phyloP scores from a whole-genome alignment of 2,329 filamentous ascomycete species.

The Chaetomium sp. region DNA sequence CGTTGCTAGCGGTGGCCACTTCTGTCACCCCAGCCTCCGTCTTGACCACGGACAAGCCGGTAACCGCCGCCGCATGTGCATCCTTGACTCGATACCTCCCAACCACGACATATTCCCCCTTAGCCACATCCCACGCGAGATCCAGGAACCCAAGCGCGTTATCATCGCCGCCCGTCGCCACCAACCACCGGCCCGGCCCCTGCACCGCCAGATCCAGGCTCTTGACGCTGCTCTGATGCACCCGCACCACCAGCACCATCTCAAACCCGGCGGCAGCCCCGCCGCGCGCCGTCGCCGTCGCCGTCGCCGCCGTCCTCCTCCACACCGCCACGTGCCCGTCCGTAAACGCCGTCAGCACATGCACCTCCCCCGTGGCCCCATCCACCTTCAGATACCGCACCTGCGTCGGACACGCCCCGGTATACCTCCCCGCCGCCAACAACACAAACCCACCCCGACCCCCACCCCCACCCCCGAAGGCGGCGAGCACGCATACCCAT shows the following conservation, averaged over 20 bases:
- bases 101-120: slow-evolving; percentile 27
- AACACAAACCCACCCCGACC: slow-evolving; percentile 48
- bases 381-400: slow-evolving; percentile 46
- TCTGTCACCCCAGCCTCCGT: slow-evolving; percentile 30
- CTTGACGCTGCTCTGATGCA: slow-evolving; percentile 86
- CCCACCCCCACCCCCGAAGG: neutral
- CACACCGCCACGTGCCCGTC: slow-evolving; percentile 76
- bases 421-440: slow-evolving; percentile 61
- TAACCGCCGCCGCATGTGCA: slow-evolving; percentile 74
- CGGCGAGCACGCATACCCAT: slow-evolving; percentile 55
- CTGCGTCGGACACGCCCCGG: slow-evolving; percentile 76
- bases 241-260: slow-evolving; percentile 42
- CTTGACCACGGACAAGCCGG: slow-evolving; percentile 51
- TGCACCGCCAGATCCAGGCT: slow-evolving; percentile 50
- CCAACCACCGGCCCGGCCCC: slow-evolving; percentile 41
- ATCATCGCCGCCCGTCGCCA: slow-evolving; percentile 86
- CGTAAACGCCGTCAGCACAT: slow-evolving; percentile 71
- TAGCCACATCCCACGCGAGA: slow-evolving; percentile 42
- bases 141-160: slow-evolving; percentile 68
- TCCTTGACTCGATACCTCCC: slow-evolving; percentile 47
- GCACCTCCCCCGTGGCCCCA: slow-evolving; percentile 35
- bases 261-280: slow-evolving; percentile 29
- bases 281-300: neutral
- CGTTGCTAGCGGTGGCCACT: slow-evolving; percentile 57
- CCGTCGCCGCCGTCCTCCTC: neutral